Conservation (phyloP, 164 flowering plant species). For the Macadamia tetraphylla region DNA sequence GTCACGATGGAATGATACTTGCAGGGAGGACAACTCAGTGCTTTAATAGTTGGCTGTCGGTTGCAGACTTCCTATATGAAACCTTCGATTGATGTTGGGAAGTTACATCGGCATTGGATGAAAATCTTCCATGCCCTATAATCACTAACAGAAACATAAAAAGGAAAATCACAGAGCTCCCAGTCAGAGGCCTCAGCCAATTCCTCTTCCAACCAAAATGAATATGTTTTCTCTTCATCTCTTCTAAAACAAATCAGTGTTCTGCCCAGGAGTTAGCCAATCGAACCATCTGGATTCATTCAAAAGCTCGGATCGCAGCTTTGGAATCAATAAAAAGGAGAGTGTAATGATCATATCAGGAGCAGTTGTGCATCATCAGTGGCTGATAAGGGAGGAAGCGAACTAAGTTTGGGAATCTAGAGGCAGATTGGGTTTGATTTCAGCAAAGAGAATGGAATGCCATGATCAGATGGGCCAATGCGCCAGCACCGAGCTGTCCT, state of each 20-base stretch:
- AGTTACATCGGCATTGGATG: constrained; percentile 9
- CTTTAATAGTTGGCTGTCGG: constrained; percentile 7
- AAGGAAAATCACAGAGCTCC: constrained; percentile 20
- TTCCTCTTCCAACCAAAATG: constrained; percentile 20
- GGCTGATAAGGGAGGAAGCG: no score
- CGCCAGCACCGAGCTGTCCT: no score
- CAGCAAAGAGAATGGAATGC: no score
- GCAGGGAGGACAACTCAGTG: not conserved
- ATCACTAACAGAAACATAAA: constrained; percentile 23
- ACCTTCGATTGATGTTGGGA: not conserved
- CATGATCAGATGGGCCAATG: no score
- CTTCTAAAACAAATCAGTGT: not conserved
- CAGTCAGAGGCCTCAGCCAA: constrained; percentile 31
- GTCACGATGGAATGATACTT: no score
- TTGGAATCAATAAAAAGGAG: no score
- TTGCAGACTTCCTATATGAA: constrained; percentile 9
- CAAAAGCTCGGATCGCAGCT: not conserved
- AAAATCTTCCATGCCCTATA: constrained; percentile 3
- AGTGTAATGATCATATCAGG: no score
- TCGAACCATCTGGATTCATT: constrained; percentile 1
- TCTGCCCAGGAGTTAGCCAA: not conserved
- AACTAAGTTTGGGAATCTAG: no score
- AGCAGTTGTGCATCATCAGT: no score
- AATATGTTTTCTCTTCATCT: constrained; percentile 24
- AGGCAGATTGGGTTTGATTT: no score